Base-by-base conservation (phyloP, 768 basidiomycete species). In the Amanita brunnescens region DNA sequence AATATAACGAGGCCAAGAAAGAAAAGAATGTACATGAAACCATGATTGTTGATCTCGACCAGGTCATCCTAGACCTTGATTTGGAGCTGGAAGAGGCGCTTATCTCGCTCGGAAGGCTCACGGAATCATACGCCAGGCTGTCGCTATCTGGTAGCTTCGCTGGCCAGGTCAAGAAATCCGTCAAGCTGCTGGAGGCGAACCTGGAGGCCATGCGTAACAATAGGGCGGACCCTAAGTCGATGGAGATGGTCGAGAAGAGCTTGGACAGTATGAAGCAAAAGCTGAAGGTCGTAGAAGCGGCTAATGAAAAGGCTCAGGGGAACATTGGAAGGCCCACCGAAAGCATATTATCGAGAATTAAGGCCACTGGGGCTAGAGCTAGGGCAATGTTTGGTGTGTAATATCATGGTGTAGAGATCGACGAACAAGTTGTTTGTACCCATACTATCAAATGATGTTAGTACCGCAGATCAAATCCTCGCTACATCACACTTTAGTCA, bases 1-100 rank as follows among this genome's bases (percentile, higher is more conserved):
- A 55, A 20, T 62, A 50, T 34, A 39, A 55, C 18, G n/a, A 43
- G 6, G 37, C 37, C 26, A 29, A 29, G 26, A 29, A 7, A 5
- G 26, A 43, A 24, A 23, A 23, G 26, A 38, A 14, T n/a, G 16
- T n/a, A 3, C 26, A 29, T 7, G 26, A 29, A 29, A 29, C 26
- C 26, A 29, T 29, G 26, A 29, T 29, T 29, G 26, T 29, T 7
- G 26, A 29, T 29, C 26, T 29, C 7, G 26, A 29, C 26, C 26
- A 29, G 7, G 26, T 29, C 26, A 7, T 29, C 26, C 26, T 3
- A 29, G 26, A 29, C 26, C 26, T 29, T 29, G 26, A 29, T 7
- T 29, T 29, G 26, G 47, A 49, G 8, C 14, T 49, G 33, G 35
- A 49, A 16, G 33, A 49, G 21, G 14, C n/a, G 7, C 47, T 49